phyloP scores from a whole-genome alignment of 176 grass and related monocot genomes.

The Neostapfia colusana region DNA sequence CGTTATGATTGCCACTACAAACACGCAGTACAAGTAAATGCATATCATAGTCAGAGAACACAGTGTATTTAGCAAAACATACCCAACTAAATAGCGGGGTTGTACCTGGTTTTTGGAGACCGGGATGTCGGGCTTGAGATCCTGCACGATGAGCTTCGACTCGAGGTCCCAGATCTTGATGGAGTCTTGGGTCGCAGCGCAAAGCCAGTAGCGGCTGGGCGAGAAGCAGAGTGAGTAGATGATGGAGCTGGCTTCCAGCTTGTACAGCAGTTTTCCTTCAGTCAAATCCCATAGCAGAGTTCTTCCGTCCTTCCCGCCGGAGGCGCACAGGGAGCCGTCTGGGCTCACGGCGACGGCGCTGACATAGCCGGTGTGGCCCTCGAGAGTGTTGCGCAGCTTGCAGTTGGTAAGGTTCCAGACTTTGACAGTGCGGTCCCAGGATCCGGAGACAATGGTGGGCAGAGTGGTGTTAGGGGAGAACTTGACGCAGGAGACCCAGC shows the following conservation, averaged over 20 bases:
- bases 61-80: background rate
- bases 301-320: slow-evolving; percentile 57
- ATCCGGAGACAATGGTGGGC: slow-evolving; percentile 62
- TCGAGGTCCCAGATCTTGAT: slow-evolving; percentile 73
- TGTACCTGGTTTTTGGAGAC: slow-evolving; percentile 57
- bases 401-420: slow-evolving; percentile 78
- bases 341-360: slow-evolving; percentile 64
- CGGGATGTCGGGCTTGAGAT: slow-evolving; percentile 61
- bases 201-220: slow-evolving; percentile 70
- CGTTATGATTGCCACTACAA: background rate
- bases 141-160: slow-evolving; percentile 67
- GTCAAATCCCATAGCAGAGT: slow-evolving; percentile 53
- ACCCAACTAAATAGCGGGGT: background rate
- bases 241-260: slow-evolving; percentile 50
- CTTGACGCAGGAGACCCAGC: slow-evolving; percentile 62
- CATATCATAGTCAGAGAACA: background rate
- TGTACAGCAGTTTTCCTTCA: slow-evolving; percentile 55
- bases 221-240: slow-evolving; percentile 79
- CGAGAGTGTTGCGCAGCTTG: slow-evolving; percentile 50
- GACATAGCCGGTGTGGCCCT: slow-evolving; percentile 56
- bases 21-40: background rate
- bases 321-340: slow-evolving; percentile 61
- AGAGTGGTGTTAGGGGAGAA: slow-evolving; percentile 48
- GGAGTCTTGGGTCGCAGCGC: slow-evolving; percentile 58
- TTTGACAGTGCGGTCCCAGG: slow-evolving; percentile 68